Evolutionary conservation across 2,329 filamentous ascomycete species (phyloP), one percentile per base, ranked within the genome.

Genomic region (Fusarium torreyae): DNA sequence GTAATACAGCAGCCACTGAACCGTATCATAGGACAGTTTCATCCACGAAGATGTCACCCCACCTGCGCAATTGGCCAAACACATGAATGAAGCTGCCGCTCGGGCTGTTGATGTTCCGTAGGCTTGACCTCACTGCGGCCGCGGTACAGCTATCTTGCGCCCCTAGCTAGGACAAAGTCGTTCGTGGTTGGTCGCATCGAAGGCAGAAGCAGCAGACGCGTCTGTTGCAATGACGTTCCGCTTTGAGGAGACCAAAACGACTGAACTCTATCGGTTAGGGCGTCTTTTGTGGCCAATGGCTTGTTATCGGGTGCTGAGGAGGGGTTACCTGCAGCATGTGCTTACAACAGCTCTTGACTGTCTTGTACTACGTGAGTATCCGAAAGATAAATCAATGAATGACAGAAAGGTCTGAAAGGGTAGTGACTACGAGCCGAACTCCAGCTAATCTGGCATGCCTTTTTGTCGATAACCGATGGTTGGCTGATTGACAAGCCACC

Each of bases 71-170:
- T 55, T 55, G 52, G 52, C 14, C 43, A 17, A 22, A 13, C 14
- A 6, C 7, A 50, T n/a, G 31, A 55, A 33, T 22, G 31, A 22
- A 10, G 7, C 43, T 28, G 31, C 22, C 5, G n/a, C 20, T 55
- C 43, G 52, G 52, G 14, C 22, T 50, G 52, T 39, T 24, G 6
- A 39, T 39, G 8, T 11, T 26, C 52, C 43, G 52, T 31, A 15
- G 20, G 20, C 18, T 6, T 38, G n/a, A 54, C 31, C 24, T 8
- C 14, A 13, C 14, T 50, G 42, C 52, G 42, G 42, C 52, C 28
- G 31, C 45, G 13, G 20, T 48, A 3, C 28, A 18, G 9, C 34
- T 36, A 13, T 20, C 31, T 17, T 36, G 34, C 34, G 10, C 34
- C 22, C 48, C 11, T 4, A 2, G 11, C n/a, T 9, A 8, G 10